Base-by-base conservation (phyloP, 495 filamentous ascomycete species). In the Talaromyces stipitatus region DNA sequence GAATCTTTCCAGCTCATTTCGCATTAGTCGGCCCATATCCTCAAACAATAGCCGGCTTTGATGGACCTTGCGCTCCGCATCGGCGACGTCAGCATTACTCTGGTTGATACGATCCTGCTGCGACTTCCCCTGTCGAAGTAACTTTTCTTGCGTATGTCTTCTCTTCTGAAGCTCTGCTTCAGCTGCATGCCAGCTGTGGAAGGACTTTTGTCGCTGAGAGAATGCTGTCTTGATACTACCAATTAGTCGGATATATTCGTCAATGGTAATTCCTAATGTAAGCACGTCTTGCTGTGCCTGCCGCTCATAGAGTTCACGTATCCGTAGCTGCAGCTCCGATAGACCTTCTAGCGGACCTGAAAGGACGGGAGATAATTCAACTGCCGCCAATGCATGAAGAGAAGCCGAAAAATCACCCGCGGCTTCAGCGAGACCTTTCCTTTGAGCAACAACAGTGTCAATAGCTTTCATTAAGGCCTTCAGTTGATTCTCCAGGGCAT, bases 241-340 rank as follows among this genome's bases (percentile, higher is more conserved):
- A 62, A 97, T 98, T 36, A 98, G 72, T 9, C 94, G 90, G 64
- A 98, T 92, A 72, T 98, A 98, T 72, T 98, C 94, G 60, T 98
- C 94, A 52, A 98, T 89, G 33, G 95, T 96, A 64, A 97, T 97
- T 18, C 95, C 95, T 18, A 98, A 79, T 0, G 94, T 98, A 27
- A 98, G 80, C 30, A 97, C 86, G 68, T 98, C 94, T 70, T 98
- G 94, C 73, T 95, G 91, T 5, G 94, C 94, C 72, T 98, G 94
- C 22, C 94, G 89, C 56, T 96, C 89, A 66, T 97, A 97, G 4
- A 98, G 82, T 60, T 97, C 94, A 50, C 88, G 85, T 62, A 98
- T 95, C 36, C 92, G 90, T 54, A 95, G 74, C 71, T 97, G 94
- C 1, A 97, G 80, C 61, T 96, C 91, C 5, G 91, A 96, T 8